These are phyloP conservation scores for Xylaria multiplex DNA, from an alignment of 2,329 filamentous ascomycete species.

Conservation along the genomic window DNA sequence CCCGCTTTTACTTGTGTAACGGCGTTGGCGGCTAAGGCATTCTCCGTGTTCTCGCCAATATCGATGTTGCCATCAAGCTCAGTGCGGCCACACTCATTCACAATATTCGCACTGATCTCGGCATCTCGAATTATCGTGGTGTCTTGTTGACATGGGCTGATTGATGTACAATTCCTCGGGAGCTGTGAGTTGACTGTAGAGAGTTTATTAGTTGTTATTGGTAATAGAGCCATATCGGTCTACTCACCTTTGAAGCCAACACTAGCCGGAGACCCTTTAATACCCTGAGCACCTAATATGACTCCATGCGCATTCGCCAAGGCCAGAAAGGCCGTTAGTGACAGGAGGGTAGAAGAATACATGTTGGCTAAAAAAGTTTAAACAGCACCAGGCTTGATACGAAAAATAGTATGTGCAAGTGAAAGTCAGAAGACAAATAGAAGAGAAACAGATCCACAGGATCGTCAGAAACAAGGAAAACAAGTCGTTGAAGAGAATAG, in stretches of 20 bases:
- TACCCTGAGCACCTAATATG: slow-evolving; percentile 59
- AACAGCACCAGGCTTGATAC: slow-evolving; percentile 49
- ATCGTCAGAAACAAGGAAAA: slow-evolving; percentile 43
- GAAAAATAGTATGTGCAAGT: slow-evolving; percentile 42
- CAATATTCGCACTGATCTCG: slow-evolving; percentile 61
- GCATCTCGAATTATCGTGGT: slow-evolving; percentile 70
- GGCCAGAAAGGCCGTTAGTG: slow-evolving; percentile 50
- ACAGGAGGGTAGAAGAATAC: slow-evolving; percentile 51
- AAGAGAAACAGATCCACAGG: slow-evolving; percentile 46
- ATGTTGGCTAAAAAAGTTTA: slow-evolving; percentile 49
- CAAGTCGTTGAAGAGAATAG: slow-evolving; percentile 28
- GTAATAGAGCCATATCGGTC: slow-evolving; percentile 17
- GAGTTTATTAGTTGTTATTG: slow-evolving; percentile 9
- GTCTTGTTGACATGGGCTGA: slow-evolving; percentile 74
- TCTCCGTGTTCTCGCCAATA: slow-evolving; percentile 65
- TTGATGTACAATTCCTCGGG: slow-evolving; percentile 71
- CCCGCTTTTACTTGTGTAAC: slow-evolving; percentile 63
- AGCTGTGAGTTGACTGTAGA: slow-evolving; percentile 50
- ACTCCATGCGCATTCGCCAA: slow-evolving; percentile 57
- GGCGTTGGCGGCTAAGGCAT: slow-evolving; percentile 55
- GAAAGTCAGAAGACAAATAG: slow-evolving; percentile 38
- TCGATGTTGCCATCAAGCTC: slow-evolving; percentile 70
- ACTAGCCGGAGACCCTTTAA: slow-evolving; percentile 57
- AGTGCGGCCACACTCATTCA: slow-evolving; percentile 71
- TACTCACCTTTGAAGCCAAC: slow-evolving; percentile 60